phyloP scores from a whole-genome alignment of 495 filamentous ascomycete genomes.

The Aspergillus ostianus region DNA sequence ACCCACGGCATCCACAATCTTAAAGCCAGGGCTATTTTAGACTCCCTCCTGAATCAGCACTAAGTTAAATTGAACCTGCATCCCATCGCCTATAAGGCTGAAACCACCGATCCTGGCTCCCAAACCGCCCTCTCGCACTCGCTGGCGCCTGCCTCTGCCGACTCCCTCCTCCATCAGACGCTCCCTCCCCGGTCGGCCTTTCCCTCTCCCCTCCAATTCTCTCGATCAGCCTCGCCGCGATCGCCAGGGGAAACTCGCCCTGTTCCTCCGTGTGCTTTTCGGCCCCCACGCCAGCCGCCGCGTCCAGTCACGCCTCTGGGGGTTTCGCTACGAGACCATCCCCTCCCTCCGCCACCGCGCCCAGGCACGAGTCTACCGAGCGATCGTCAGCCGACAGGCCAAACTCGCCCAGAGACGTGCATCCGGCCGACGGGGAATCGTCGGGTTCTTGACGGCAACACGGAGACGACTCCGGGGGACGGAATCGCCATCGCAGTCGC shows the following conservation, averaged over 20 bases:
- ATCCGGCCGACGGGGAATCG: conserved; percentile 36
- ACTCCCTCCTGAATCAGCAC: background rate
- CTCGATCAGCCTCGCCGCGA: conserved; percentile 14
- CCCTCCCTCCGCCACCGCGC: conserved; percentile 64
- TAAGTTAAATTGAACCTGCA: background rate
- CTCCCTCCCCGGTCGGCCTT: conserved; percentile 16
- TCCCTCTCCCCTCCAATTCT: conserved; percentile 22
- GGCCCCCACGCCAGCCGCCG: conserved; percentile 58
- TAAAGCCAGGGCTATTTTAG: background rate
- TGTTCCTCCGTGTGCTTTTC: conserved; percentile 46
- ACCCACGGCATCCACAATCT: background rate
- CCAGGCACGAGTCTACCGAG: conserved; percentile 73
- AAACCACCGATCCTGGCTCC: conserved; percentile 37
- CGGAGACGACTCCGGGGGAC: conserved; percentile 41
- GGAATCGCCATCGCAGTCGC: conserved; percentile 5
- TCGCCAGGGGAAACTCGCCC: conserved; percentile 24
- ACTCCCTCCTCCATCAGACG: conserved; percentile 19
- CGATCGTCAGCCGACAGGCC: conserved; percentile 63
- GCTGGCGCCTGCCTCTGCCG: conserved; percentile 27
- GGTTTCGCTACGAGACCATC: conserved; percentile 71
- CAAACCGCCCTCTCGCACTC: conserved; percentile 35
- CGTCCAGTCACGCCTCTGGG: conserved; percentile 59
- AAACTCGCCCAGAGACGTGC: conserved; percentile 40
- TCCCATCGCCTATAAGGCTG: background rate
- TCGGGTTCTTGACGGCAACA: conserved; percentile 49